A percentile compares a stretch with the other conserved stretches of the same genome.
Evolutionary conservation across 2,329 filamentous ascomycete genomes (phyloP).

Genomic region (Thelonectria rubi): DNA sequence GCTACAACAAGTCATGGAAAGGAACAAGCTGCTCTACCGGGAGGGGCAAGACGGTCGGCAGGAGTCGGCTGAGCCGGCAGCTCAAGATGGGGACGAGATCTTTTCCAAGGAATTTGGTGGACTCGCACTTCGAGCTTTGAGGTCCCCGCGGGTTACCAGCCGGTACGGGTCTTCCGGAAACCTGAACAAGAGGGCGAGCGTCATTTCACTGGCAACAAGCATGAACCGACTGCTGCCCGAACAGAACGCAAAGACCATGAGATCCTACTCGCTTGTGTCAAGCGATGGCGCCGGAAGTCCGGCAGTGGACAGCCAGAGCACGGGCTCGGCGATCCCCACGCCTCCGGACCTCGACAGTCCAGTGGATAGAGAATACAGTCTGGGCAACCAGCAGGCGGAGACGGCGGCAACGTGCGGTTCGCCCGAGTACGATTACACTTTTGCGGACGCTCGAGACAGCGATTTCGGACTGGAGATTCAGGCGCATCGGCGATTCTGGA

Average conservation of each 20-base stretch:
- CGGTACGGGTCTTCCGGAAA: conserved; percentile 34
- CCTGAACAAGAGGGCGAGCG: conserved; percentile 37
- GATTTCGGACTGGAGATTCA: conserved; percentile 50
- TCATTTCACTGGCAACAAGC: conserved; percentile 33
- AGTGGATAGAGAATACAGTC: conserved; percentile 40
- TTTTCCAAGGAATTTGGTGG: conserved; percentile 50
- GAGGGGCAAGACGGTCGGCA: conserved; percentile 40
- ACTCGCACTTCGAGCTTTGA: conserved; percentile 46
- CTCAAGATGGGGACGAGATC: conserved; percentile 37
- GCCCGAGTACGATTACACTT: conserved; percentile 45
- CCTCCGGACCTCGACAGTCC: conserved; percentile 50
- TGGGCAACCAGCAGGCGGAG: conserved; percentile 34
- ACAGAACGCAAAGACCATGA: conserved; percentile 18
- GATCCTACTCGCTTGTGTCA: conserved; percentile 47
- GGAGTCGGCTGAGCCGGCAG: conserved; percentile 28
- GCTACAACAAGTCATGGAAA: conserved; percentile 48
- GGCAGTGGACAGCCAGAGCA: conserved; percentile 48
- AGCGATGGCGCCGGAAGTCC: conserved; percentile 50
- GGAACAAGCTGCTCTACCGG: conserved; percentile 46
- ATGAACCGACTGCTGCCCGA: conserved; percentile 33
- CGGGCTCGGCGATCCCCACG: conserved; percentile 48
- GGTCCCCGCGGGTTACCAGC: conserved; percentile 40
- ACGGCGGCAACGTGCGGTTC: conserved; percentile 34
- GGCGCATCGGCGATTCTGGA: conserved; percentile 47
- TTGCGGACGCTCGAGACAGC: conserved; percentile 42